Percentiles rank a stretch among this genome's conserved stretches.
Evolutionary conservation across 2,329 filamentous ascomycete genomes (phyloP).

Genomic region (Cordyceps cicadae): DNA sequence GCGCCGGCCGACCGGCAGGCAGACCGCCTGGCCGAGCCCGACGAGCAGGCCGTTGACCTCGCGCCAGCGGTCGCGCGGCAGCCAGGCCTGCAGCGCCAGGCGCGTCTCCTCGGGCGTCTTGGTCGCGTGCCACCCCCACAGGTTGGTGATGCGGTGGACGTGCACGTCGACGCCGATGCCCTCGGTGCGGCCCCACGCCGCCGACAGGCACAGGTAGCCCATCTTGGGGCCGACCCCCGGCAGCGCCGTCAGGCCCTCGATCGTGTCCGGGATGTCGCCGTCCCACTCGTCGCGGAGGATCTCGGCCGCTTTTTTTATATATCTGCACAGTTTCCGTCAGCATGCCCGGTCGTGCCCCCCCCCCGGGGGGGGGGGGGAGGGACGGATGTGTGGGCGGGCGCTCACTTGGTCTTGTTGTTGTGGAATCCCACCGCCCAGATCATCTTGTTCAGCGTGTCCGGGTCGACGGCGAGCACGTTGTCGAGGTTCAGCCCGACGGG

Average conservation of each 20-base stretch:
- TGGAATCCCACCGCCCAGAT: constrained; percentile 87
- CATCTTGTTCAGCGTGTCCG: constrained; percentile 57
- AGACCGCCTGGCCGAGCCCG: constrained; percentile 80
- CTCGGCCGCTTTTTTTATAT: constrained; percentile 64
- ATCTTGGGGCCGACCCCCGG: constrained; percentile 93
- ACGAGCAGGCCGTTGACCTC: constrained; percentile 89
- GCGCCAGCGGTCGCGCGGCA: constrained; percentile 78
- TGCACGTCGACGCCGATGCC: constrained; percentile 94
- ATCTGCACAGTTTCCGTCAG: constrained; percentile 25
- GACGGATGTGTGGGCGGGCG: too few relatives aligned
- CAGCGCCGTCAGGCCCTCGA: constrained; percentile 65
- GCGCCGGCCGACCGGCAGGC: constrained; percentile 66
- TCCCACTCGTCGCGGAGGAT: constrained; percentile 63
- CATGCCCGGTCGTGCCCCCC: too few relatives aligned
- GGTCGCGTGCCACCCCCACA: constrained; percentile 86
- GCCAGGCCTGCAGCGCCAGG: constrained; percentile 66
- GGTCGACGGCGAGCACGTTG: constrained; percentile 65
- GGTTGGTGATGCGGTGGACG: constrained; percentile 87
- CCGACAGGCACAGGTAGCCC: constrained; percentile 80
- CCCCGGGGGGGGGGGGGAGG: too few relatives aligned
- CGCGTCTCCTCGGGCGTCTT: constrained; percentile 77
- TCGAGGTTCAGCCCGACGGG: constrained; percentile 58
- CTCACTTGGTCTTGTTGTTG: constrained; percentile 87
- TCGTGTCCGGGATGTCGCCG: constrained; percentile 72
- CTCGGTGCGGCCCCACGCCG: constrained; percentile 53